Evolutionary conservation across 1,284 basidiomycete species (phyloP), one percentile per base, ranked within the genome.

Genomic region (Inonotus hispidus): DNA sequence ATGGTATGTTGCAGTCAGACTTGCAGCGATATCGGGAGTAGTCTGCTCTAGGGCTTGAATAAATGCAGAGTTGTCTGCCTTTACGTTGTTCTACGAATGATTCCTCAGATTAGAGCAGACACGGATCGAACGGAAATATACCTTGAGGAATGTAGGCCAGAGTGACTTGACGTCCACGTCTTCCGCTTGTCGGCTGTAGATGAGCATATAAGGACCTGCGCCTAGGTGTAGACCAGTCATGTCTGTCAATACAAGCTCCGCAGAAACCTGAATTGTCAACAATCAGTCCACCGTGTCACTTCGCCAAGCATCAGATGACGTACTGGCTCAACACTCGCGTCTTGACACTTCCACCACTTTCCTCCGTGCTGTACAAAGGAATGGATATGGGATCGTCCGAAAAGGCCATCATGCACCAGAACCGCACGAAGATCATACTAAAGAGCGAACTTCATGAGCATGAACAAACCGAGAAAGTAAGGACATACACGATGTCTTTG

Each of bases 291-390:
- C n/a, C 41, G 41, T 21, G 41, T n/a, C 41, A 2, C 6, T n/a
- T 43, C 13, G 16, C 41, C 16, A 14, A 4, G 41, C 8, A 27
- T 19, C n/a, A 8, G 35, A 41, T 27, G 27, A 25, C 72, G 38
- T 67, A 82, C 89, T 78, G 88, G 82, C 0, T 79, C 82, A 1
- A 89, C 84, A n/a, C 73, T 72, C 60, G 81, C 79, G 67, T 91
- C 89, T n/a, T 86, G 76, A 1, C 82, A 85, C 71, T 89, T 91
- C 88, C 88, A 92, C 90, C 90, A 92, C 14, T 71, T 74, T 11
- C 77, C 82, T 60, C 74, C 73, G 60, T 87, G 81, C 62, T 84
- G 81, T 13, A 90, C 82, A 66, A 91, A 92, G 3, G 86, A 87
- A 69, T 90, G 90, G 2, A 90, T 73, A 66, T 90, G 85, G 59